phyloP scores from a whole-genome alignment of 371 early-diverging fungal genomes.

The Circinella minor region DNA sequence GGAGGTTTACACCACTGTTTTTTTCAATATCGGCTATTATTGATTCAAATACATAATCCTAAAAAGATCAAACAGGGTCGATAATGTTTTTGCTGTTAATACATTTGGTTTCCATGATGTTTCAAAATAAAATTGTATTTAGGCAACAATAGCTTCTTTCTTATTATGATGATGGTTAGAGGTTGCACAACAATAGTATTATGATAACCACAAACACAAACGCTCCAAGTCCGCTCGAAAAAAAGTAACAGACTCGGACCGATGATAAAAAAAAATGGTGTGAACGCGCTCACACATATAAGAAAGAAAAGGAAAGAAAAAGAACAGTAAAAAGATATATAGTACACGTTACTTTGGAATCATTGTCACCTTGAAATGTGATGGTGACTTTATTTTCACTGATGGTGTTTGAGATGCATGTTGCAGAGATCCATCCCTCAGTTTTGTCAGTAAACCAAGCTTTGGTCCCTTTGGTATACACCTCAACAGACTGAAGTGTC shows the following conservation, averaged over 20 bases:
- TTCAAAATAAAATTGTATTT: neutral
- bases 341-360: conserved; percentile 44
- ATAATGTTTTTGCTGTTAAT: too few relatives aligned
- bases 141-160: neutral
- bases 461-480: conserved; percentile 71
- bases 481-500: conserved; percentile 49
- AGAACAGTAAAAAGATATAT: too few relatives aligned
- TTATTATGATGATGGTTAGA: too few relatives aligned
- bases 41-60: conserved; percentile 79
- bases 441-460: conserved; percentile 89
- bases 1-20: conserved; percentile 69
- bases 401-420: conserved; percentile 54
- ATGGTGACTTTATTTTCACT: conserved; percentile 56
- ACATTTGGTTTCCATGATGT: too few relatives aligned
- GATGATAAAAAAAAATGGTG: neutral
- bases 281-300: neutral
- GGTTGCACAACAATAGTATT: conserved; percentile 2
- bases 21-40: conserved; percentile 72
- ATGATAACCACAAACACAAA: neutral
- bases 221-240: neutral
- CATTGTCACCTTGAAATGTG: conserved; percentile 63
- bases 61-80: neutral
- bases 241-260: neutral
- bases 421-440: conserved; percentile 83
- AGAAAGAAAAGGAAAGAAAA: too few relatives aligned